phyloP scores from a whole-genome alignment of 2,329 filamentous ascomycete genomes.

The Byssothecium circinans region DNA sequence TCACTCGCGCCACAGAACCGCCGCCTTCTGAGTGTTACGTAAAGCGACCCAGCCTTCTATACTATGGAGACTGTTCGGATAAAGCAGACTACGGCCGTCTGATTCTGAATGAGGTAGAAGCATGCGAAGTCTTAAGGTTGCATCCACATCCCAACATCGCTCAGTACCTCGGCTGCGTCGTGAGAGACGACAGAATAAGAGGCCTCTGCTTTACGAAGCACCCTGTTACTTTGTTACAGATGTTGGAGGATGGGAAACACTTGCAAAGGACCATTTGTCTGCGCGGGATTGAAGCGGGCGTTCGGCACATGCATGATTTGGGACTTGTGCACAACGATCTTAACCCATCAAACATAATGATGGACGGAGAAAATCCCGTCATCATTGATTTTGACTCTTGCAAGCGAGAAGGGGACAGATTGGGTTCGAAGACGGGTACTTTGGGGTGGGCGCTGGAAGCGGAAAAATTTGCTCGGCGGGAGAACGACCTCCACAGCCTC shows the following conservation, averaged over 20 bases:
- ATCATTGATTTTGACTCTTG: slow-evolving; percentile 7
- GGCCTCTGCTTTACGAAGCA: slow-evolving; percentile 6
- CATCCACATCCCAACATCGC: slow-evolving; percentile 10
- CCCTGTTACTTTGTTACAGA: slow-evolving; percentile 6
- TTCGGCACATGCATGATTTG: slow-evolving; percentile 4
- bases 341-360: slow-evolving; percentile 4
- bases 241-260: slow-evolving; percentile 4
- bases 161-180: slow-evolving; percentile 5
- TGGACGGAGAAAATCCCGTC: slow-evolving; percentile 3
- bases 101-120: slow-evolving; percentile 1
- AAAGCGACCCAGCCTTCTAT: slow-evolving; percentile 6
- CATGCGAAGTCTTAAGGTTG: slow-evolving; percentile 5
- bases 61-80: slow-evolving; percentile 1
- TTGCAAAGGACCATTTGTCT: slow-evolving; percentile 1
- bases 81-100: background rate
- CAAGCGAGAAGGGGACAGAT: slow-evolving; percentile 2
- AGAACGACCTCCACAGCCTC: slow-evolving; percentile 5
- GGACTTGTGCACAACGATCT: slow-evolving; percentile 5
- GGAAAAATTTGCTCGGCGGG: background rate
- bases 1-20: slow-evolving; percentile 2
- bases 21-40: slow-evolving; percentile 1
- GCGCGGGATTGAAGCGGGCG: slow-evolving; percentile 1
- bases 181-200: slow-evolving; percentile 6
- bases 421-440: slow-evolving; percentile 4
- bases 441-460: background rate